Evolutionary conservation across 225 moss, liverwort and hornwort genomes (phyloP).

Genomic region (Marchantia paleacea): DNA sequence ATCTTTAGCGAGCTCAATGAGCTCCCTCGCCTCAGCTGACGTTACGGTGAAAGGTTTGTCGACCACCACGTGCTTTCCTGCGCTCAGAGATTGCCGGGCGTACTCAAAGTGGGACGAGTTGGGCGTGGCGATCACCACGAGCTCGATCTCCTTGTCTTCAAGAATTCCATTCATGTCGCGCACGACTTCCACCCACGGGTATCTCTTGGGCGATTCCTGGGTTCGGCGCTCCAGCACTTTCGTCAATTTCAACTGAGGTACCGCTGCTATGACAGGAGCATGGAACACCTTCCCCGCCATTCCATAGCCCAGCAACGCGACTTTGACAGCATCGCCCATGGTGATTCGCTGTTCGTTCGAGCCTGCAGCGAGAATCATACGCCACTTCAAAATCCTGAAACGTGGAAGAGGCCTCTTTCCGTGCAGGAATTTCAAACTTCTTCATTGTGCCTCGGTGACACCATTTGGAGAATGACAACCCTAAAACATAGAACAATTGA

Average conservation of each 20-base stretch:
- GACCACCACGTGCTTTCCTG: slow-evolving; percentile 14
- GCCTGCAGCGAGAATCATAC: neutral
- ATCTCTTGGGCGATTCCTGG: slow-evolving; percentile 2
- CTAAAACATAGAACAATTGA: no score
- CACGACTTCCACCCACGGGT: slow-evolving; percentile 24
- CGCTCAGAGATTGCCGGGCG: neutral
- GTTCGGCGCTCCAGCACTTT: slow-evolving; percentile 13
- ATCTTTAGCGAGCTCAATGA: neutral
- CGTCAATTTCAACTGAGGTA: slow-evolving; percentile 7
- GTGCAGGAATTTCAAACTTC: no score
- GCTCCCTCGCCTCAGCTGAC: neutral
- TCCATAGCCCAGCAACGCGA: slow-evolving; percentile 21
- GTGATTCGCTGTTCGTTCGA: neutral
- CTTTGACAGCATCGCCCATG: neutral
- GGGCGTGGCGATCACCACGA: slow-evolving; percentile 18
- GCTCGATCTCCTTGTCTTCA: slow-evolving; percentile 13
- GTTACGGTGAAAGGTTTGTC: slow-evolving; percentile 21
- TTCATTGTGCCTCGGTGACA: no score
- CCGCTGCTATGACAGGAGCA: slow-evolving; percentile 15
- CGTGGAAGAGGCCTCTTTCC: no score
- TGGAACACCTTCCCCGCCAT: slow-evolving; percentile 6
- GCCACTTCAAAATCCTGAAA: no score
- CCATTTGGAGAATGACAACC: no score
- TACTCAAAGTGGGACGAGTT: slow-evolving; percentile 15
- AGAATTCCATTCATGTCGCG: slow-evolving; percentile 5